Evolutionary conservation across 176 grass and related monocot genomes (phyloP), one percentile per base, ranked within the genome.

Genomic region (Echinochloa phyllopogon): DNA sequence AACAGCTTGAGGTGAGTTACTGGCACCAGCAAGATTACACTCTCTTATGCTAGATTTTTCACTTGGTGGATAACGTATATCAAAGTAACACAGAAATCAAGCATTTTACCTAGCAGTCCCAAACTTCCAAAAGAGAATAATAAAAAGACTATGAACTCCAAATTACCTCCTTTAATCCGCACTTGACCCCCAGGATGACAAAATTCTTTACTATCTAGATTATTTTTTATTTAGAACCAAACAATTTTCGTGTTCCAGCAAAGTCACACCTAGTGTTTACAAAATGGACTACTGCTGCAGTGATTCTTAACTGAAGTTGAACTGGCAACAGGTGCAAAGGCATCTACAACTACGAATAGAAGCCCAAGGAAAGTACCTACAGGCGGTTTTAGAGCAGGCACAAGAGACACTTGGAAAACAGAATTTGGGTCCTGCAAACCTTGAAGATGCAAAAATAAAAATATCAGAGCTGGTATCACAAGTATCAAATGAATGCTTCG

Each of bases 311-410:
- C 76, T 75, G 44, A 69, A 87, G 15, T 76, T 71, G 69, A 90
- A 84, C 29, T 74, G 69, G 38, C 15, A 85, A 74, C 83, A 98
- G 95, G 95, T 98, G 73, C 95, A 98, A 80, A 81, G 92, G 67
- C 92, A 95, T 78, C 86, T 98, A 70, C 95, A 98, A 76, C 75
- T 98, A 65, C 87, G 90, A 41, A 98, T 98, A 81, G 92, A 97
- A 83, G 94, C 94, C 75, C 92, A 94, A 89, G 94, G 94, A 65
- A 97, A 97, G 56, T 97, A 97, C 72, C 84, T 98, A 60, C 95
- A 98, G 78, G 86, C 95, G 68, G 92, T 98, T 85, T 88, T 98
- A 69, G 95, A 98, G 82, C 91, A 98, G 82, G 95, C 95, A 65
- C 92, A 98, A 76, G 95, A 98, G 71, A 95, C 88, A 53, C 88